Evolutionary conservation across 768 basidiomycete species (phyloP).

Genomic region (Ramaria sp.): DNA sequence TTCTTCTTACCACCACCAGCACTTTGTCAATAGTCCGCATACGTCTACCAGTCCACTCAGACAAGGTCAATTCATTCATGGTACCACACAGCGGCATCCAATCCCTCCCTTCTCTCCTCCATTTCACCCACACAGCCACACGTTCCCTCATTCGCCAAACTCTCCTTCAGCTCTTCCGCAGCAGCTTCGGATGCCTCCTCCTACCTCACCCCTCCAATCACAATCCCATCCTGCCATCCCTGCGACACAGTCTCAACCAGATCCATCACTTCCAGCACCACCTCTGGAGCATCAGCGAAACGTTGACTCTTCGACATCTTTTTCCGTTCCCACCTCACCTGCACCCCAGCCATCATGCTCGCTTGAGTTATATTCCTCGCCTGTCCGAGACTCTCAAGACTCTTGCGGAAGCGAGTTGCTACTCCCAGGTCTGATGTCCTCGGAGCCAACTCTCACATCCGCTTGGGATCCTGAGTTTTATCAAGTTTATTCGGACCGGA

Average conservation of each 20-base stretch:
- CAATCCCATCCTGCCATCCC: conserved; percentile 6
- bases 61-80: background rate
- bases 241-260: conserved; percentile 1
- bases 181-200: conserved; percentile 43
- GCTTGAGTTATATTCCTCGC: conserved; percentile 3
- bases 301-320: conserved; percentile 2
- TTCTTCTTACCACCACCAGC: background rate
- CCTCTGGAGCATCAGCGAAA: conserved; percentile 10
- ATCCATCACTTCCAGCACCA: conserved; percentile 12
- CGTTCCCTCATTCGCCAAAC: background rate
- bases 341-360: no score
- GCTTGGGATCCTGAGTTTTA: conserved; percentile 5
- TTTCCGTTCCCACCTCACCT: conserved; percentile 1
- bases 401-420: background rate
- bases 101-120: conserved; percentile 23
- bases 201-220: conserved; percentile 14
- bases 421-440: background rate
- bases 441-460: background rate
- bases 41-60: background rate
- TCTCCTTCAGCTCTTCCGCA: conserved; percentile 50
- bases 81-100: conserved; percentile 1
- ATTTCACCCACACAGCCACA: conserved; percentile 33
- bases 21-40: background rate
- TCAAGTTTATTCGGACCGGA: conserved; percentile 9
- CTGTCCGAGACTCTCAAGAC: conserved; percentile 2